phyloP scores from a whole-genome alignment of 176 grass and related monocot genomes.

The Coix lacrymajobi region DNA sequence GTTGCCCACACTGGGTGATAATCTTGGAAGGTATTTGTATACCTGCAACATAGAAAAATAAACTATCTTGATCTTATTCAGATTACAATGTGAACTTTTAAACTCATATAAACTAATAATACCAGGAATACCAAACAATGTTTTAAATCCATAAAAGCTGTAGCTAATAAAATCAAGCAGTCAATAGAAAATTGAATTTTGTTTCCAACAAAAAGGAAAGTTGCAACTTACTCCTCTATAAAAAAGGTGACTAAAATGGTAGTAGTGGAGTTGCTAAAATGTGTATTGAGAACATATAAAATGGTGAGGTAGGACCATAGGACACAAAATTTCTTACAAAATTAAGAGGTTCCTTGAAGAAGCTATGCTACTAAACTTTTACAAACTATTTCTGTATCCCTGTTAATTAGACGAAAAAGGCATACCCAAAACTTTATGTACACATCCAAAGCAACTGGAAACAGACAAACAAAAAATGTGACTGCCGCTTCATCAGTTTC shows the following conservation, averaged over 20 bases:
- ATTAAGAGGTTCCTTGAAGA: not conserved
- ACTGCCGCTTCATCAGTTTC: slow-evolving; percentile 75
- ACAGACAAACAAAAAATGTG: slow-evolving; percentile 77
- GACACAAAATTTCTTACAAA: not conserved
- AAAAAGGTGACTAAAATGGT: not conserved
- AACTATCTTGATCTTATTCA: slow-evolving; percentile 4
- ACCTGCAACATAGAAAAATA: slow-evolving; percentile 49
- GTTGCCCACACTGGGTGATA: slow-evolving; percentile 76
- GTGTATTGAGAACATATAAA: not conserved
- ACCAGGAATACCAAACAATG: slow-evolving; percentile 5
- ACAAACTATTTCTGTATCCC: not conserved
- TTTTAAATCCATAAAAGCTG: slow-evolving; percentile 7
- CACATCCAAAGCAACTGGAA: slow-evolving; percentile 80
- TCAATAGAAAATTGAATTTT: not conserved
- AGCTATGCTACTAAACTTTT: not conserved
- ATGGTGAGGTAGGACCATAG: not conserved
- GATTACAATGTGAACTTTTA: not conserved
- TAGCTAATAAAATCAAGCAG: not conserved
- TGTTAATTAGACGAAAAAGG: slow-evolving; percentile 19
- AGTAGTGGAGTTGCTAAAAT: not conserved
- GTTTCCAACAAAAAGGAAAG: not conserved
- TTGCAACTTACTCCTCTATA: not conserved
- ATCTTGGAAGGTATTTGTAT: slow-evolving; percentile 93
- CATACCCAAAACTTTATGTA: slow-evolving; percentile 86
- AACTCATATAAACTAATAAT: not conserved